These are phyloP conservation scores for Zygoascus bituminiphila DNA, from an alignment of 805 yeast species.

Conservation along the genomic window DNA sequence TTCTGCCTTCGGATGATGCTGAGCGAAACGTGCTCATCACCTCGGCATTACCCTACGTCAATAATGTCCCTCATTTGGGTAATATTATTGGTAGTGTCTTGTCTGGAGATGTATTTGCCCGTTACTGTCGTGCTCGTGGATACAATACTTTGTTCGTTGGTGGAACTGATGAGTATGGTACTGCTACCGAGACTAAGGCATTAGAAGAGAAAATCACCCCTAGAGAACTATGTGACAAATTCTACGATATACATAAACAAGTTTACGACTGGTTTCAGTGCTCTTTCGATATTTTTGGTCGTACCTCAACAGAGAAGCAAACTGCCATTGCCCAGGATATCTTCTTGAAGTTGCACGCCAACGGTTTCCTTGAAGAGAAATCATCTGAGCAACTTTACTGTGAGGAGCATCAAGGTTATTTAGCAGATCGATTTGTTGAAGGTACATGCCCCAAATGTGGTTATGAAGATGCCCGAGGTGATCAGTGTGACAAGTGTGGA, in stretches of 20 bases:
- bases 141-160: constrained; percentile 80
- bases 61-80: constrained; percentile 97
- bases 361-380: constrained; percentile 77
- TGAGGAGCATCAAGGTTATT: constrained; percentile 77
- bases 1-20: constrained; percentile 52
- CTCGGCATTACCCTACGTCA: constrained; percentile 95
- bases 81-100: constrained; percentile 93
- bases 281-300: constrained; percentile 90
- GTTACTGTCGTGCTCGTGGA: constrained; percentile 83
- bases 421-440: constrained; percentile 95
- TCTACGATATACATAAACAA: constrained; percentile 73
- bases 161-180: constrained; percentile 99
- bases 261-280: constrained; percentile 97
- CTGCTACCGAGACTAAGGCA: constrained; percentile 98
- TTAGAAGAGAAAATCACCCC: constrained; percentile 90
- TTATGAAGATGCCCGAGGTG: constrained; percentile 97
- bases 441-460: constrained; percentile 95
- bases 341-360: constrained; percentile 65
- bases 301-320: constrained; percentile 88
- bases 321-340: constrained; percentile 95
- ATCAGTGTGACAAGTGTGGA: constrained; percentile 98
- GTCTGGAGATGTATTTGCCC: constrained; percentile 86
- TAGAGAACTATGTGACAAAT: constrained; percentile 81
- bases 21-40: constrained; percentile 83
- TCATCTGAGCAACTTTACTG: constrained; percentile 87